Evolutionary conservation across 441 rosid genomes (phyloP).

Genomic region (Eugenia klotzschiana): DNA sequence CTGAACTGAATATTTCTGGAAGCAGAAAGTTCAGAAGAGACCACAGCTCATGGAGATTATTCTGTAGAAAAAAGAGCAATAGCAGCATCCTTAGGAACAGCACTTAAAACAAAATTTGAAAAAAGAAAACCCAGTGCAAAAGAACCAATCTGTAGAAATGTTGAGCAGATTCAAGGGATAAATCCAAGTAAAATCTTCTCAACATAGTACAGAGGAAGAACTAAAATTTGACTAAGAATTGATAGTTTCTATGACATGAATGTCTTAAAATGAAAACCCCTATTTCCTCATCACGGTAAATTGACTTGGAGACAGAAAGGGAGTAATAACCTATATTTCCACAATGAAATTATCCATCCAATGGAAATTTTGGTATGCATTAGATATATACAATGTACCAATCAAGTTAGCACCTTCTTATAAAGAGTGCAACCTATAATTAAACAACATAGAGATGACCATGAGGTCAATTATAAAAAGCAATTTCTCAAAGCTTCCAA

Average conservation of each 20-base stretch:
- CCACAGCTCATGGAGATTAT: slow-evolving; percentile 98
- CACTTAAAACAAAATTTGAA: not conserved
- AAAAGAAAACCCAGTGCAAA: not conserved
- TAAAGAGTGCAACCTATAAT: not conserved
- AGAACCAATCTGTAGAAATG: not conserved
- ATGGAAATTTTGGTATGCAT: not conserved
- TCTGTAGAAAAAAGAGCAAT: slow-evolving; percentile 28
- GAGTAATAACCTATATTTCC: not conserved
- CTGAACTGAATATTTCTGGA: slow-evolving; percentile 96
- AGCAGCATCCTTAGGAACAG: not conserved
- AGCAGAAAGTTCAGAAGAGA: slow-evolving; percentile 90
- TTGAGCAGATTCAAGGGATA: not conserved
- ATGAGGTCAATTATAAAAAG: not conserved
- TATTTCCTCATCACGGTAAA: not conserved
- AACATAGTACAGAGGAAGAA: not conserved
- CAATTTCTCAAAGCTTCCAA: not conserved
- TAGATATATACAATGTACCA: not conserved
- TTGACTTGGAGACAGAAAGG: not conserved
- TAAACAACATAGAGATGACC: not conserved
- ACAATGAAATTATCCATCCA: not conserved
- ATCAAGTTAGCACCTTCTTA: not conserved
- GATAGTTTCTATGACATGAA: not conserved
- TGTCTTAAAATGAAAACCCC: not conserved
- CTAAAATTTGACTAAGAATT: not conserved
- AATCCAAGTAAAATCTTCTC: not conserved